These are phyloP conservation scores for Ulota crispa DNA, from an alignment of 225 moss, liverwort and hornwort genomes.

Conservation along the genomic window DNA sequence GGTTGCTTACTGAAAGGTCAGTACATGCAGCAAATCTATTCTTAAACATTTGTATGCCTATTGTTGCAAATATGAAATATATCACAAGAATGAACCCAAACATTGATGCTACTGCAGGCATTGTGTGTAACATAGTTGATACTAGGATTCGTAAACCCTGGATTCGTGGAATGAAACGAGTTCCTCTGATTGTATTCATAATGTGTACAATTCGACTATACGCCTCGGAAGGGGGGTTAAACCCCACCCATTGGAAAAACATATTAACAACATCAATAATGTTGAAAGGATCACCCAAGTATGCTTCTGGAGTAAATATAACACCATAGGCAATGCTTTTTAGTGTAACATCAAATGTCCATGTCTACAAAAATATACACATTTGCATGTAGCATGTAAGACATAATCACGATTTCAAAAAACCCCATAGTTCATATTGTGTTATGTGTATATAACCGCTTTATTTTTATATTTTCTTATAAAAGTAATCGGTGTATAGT, in stretches of 20 bases:
- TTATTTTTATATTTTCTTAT: no score
- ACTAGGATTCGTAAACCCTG: conserved; percentile 54
- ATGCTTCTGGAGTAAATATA: conserved; percentile 83
- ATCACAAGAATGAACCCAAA: conserved; percentile 71
- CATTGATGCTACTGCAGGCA: conserved; percentile 72
- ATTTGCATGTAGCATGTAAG: neutral
- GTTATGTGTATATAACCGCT: neutral
- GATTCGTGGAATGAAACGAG: conserved; percentile 64
- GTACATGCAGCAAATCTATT: conserved; percentile 64
- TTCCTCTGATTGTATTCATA: conserved; percentile 56
- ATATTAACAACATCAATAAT: conserved; percentile 63
- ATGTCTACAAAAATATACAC: conserved; percentile 31
- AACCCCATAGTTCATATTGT: no score
- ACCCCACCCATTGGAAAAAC: conserved; percentile 66
- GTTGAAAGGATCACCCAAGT: conserved; percentile 78
- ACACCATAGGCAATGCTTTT: conserved; percentile 77
- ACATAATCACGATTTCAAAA: neutral
- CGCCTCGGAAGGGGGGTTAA: conserved; percentile 46
- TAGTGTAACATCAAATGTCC: conserved; percentile 48
- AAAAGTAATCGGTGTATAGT: no score
- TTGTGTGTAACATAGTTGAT: conserved; percentile 51
- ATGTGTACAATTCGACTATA: conserved; percentile 53
- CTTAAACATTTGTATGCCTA: conserved; percentile 76
- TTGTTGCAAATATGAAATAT: conserved; percentile 82
- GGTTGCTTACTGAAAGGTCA: conserved; percentile 41